Base-by-base conservation (phyloP, 257 asterid species). In the Osmanthus fragrans region DNA sequence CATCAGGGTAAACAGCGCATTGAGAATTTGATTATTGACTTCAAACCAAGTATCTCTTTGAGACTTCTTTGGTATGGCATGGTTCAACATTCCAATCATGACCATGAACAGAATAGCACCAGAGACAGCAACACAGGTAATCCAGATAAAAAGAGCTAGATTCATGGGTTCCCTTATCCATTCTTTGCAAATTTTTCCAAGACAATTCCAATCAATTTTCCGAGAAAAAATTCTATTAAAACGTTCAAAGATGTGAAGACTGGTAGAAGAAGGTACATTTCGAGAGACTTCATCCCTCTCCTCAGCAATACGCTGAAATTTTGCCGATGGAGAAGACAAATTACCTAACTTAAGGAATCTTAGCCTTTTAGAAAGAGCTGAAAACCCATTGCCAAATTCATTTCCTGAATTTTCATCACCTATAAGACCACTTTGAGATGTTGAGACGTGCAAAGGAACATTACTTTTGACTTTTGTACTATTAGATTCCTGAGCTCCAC, bases 41-140 rank as follows among this genome's bases (percentile, higher is more conserved):
- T 91, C 98, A 68, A 91, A 93, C 98, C 98, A 93, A 78, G 88
- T 80, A 76, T 91, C 89, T 80, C 98, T 86, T 51, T 89, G 83
- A 0, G 96, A 85, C 81, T 91, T 93, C 84, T 86, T 90, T 0
- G 90, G 97, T 49, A 93, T 79, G 70, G 89, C 93, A 45, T 77
- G 93, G 86, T 91, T 88, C 81, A 91, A 84, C 98, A 91, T 93
- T 71, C 98, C 98, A 0, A 87, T 89, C 98, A 93, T 93, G 82
- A 93, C 96, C 87, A 93, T 84, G 85, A 93, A 93, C 10, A 93
- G 86, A 73, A 93, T 87, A 69, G 98, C 98, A n/a, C 98, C 98
- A 2, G 98, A 93, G 77, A 93, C 74, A 70, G 96, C 98, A 68
- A 93, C 97, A 64, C 83, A 76, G 3, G 79, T 40, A 16, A 91